Conservation (phyloP, 1,139 yeast species). For the Blastobotrys buckinghamii region DNA sequence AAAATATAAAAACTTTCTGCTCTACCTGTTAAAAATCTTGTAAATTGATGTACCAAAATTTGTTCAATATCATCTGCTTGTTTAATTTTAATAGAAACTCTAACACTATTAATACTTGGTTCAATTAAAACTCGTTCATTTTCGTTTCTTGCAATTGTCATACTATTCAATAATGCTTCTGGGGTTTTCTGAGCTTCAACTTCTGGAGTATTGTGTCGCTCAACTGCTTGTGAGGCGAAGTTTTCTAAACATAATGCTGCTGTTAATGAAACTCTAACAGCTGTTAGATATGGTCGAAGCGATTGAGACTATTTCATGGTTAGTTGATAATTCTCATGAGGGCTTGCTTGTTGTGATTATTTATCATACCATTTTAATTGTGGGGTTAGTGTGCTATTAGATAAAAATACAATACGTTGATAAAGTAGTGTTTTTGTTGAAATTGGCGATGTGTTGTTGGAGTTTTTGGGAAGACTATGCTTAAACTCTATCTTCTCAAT, state of each 20-base stretch:
- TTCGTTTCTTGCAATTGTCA: constrained; percentile 89
- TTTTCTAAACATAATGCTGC: constrained; percentile 95
- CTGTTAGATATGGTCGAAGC: constrained; percentile 86
- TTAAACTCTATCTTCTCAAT: too few species aligned
- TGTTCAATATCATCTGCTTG: constrained; percentile 98
- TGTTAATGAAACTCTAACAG: constrained; percentile 88
- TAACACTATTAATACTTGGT: constrained; percentile 79
- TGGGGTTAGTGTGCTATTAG: too few species aligned
- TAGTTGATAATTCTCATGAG: too few species aligned
- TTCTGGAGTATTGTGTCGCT: constrained; percentile 96
- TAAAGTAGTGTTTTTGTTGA: too few species aligned
- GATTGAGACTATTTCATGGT: constrained; percentile 52
- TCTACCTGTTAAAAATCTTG: constrained; percentile 87
- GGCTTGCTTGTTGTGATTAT: neutral
- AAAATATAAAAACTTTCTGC: constrained; percentile 91
- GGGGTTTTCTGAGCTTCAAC: constrained; percentile 76
- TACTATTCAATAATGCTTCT: constrained; percentile 82
- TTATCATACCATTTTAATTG: too few species aligned
- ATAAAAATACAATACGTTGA: too few species aligned
- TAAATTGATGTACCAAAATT: constrained; percentile 87
- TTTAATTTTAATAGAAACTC: constrained; percentile 87
- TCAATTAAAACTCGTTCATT: constrained; percentile 90
- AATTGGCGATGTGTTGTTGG: too few species aligned
- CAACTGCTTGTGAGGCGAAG: constrained; percentile 91
- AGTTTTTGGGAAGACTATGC: too few species aligned